Evolutionary conservation across 495 filamentous ascomycete species (phyloP).

Genomic region (Daldinia loculata): DNA sequence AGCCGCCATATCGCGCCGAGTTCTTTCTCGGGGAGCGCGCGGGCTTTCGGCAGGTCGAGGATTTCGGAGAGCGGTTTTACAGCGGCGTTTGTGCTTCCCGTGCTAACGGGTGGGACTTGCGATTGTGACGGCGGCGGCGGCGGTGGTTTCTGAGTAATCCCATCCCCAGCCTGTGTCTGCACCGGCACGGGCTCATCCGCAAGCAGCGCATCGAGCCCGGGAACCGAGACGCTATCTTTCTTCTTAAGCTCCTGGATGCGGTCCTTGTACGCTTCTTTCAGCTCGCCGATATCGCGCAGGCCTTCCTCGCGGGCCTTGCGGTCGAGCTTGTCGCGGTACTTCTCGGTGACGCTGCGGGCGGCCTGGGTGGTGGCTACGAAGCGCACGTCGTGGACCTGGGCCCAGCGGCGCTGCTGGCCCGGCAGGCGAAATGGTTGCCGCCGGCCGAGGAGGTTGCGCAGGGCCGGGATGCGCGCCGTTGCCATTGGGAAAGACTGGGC

Average conservation of each 20-base stretch:
- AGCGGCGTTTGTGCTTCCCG: slow-evolving; percentile 54
- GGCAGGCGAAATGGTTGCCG: slow-evolving; percentile 39
- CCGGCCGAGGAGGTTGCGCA: slow-evolving; percentile 48
- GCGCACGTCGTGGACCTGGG: slow-evolving; percentile 89
- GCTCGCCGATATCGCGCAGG: slow-evolving; percentile 72
- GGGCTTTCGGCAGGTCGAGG: slow-evolving; percentile 82
- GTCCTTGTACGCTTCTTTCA: slow-evolving; percentile 83
- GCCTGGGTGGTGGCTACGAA: slow-evolving; percentile 73
- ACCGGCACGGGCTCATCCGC: slow-evolving; percentile 27
- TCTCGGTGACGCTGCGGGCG: slow-evolving; percentile 74
- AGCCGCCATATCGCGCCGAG: slow-evolving; percentile 90
- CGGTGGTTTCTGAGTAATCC: slow-evolving; percentile 33
- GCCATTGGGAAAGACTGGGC: slow-evolving; percentile 39
- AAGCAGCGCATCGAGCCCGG: slow-evolving; percentile 60
- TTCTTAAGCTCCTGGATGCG: slow-evolving; percentile 74
- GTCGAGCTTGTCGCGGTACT: slow-evolving; percentile 86
- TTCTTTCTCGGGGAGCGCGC: slow-evolving; percentile 76
- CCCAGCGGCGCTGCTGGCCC: slow-evolving; percentile 78
- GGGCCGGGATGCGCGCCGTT: slow-evolving; percentile 45
- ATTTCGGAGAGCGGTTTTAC: slow-evolving; percentile 84
- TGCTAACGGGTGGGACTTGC: slow-evolving; percentile 15
- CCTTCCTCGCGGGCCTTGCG: slow-evolving; percentile 85
- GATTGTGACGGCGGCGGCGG: slow-evolving; percentile 41
- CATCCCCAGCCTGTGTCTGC: background rate
- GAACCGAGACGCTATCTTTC: slow-evolving; percentile 54